Evolutionary conservation across 352 stramenopile species (phyloP).

Genomic region (Pythium dissimile): DNA sequence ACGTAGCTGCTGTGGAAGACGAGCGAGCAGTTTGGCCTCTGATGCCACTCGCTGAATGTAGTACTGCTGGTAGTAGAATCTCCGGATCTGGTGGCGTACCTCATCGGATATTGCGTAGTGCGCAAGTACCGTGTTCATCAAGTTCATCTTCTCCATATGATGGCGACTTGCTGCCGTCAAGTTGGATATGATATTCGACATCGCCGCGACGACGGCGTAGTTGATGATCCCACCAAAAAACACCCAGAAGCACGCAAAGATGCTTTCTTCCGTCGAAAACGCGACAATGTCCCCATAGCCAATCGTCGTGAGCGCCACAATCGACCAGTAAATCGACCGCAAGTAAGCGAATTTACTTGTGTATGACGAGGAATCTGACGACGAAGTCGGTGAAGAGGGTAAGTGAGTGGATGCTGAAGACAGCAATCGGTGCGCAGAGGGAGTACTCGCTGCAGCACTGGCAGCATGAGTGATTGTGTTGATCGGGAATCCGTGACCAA

Average conservation of each 20-base stretch:
- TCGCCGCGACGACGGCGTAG: constrained; percentile 69
- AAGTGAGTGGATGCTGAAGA: too few species aligned
- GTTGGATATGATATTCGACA: constrained; percentile 80
- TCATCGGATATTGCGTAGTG: constrained; percentile 59
- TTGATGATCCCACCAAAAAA: constrained; percentile 74
- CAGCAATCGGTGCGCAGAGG: neutral
- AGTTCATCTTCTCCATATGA: constrained; percentile 67
- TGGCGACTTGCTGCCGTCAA: constrained; percentile 53
- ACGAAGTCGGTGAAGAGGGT: neutral
- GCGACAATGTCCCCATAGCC: constrained; percentile 76
- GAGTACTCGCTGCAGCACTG: constrained; percentile 14
- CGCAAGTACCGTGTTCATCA: constrained; percentile 57
- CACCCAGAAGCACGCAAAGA: constrained; percentile 63
- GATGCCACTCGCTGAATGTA: constrained; percentile 72
- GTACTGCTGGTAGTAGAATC: constrained; percentile 77
- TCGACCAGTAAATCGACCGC: constrained; percentile 71
- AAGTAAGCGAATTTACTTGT: constrained; percentile 60
- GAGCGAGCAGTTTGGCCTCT: constrained; percentile 50
- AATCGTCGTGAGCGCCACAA: constrained; percentile 71
- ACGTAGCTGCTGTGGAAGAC: constrained; percentile 50
- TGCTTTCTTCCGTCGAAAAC: constrained; percentile 65
- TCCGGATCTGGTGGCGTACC: constrained; percentile 53
- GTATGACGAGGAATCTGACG: constrained; percentile 34
- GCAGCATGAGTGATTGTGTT: neutral
- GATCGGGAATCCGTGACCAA: constrained; percentile 39